phyloP scores from a whole-genome alignment of 169 alveolate genomes.

The Cyclospora cayetanensis region DNA sequence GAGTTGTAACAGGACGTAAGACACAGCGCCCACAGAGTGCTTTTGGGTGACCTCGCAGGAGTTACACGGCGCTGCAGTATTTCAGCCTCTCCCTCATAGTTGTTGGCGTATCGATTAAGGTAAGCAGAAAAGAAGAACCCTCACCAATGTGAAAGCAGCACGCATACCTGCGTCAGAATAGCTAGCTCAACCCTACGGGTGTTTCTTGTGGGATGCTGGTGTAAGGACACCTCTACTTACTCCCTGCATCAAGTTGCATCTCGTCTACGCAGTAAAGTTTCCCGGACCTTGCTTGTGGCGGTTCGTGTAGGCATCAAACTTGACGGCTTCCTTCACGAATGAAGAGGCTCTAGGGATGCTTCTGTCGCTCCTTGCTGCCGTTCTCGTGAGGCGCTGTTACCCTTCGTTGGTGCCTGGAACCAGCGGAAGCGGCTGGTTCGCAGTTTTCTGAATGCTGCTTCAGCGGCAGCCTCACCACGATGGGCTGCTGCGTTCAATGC shows the following conservation, averaged over 20 bases:
- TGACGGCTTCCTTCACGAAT: constrained; percentile 42
- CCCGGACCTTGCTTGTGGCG: too few relatives aligned
- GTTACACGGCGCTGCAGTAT: constrained; percentile 43
- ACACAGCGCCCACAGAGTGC: neutral
- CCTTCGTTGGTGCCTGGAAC: neutral
- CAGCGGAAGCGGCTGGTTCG: too few relatives aligned
- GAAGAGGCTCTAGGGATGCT: constrained; percentile 74
- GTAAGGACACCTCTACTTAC: too few relatives aligned
- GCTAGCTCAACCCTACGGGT: too few relatives aligned
- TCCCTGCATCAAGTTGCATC: too few relatives aligned
- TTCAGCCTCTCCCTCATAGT: constrained; percentile 72
- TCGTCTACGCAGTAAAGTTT: too few relatives aligned
- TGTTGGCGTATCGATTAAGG: constrained; percentile 74
- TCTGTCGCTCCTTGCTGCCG: constrained; percentile 62
- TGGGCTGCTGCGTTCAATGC: neutral
- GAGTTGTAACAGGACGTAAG: neutral
- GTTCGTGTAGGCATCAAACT: neutral
- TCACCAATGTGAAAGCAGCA: neutral
- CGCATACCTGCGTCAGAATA: too few relatives aligned
- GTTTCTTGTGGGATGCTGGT: too few relatives aligned
- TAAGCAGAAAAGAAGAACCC: constrained; percentile 23
- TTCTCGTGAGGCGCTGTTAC: constrained; percentile 40
- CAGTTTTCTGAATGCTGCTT: neutral
- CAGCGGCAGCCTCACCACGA: neutral
- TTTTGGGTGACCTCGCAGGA: neutral